Evolutionary conservation across 1,284 basidiomycete species (phyloP).

Genomic region (Tilletia horrida): DNA sequence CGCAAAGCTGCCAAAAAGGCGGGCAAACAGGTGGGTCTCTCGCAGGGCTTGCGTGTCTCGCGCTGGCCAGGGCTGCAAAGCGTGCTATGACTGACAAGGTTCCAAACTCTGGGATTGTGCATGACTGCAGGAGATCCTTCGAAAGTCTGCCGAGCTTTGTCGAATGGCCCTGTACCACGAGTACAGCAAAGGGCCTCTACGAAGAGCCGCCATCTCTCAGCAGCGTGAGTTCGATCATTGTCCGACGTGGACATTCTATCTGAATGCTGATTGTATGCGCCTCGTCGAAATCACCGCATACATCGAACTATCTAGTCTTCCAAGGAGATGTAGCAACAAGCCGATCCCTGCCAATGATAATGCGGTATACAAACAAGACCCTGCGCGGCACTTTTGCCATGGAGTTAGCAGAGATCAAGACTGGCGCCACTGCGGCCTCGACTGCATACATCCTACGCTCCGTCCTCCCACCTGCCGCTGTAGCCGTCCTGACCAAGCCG

Average conservation of each 20-base stretch:
- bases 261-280: background rate
- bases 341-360: slow-evolving; percentile 33
- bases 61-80: no score
- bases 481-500: background rate
- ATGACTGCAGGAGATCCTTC: slow-evolving; percentile 27
- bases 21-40: slow-evolving; percentile 16
- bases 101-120: background rate
- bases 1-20: slow-evolving; percentile 22
- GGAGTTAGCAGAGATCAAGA: slow-evolving; percentile 36
- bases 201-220: slow-evolving; percentile 33
- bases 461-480: slow-evolving; percentile 5
- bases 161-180: slow-evolving; percentile 40
- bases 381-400: slow-evolving; percentile 36
- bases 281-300: background rate
- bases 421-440: background rate
- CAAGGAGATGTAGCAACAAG: slow-evolving; percentile 21
- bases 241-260: background rate
- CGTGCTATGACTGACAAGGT: background rate
- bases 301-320: slow-evolving; percentile 22
- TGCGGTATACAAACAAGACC: slow-evolving; percentile 40
- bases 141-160: slow-evolving; percentile 37
- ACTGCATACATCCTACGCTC: background rate
- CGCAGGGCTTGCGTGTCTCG: no score
- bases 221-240: slow-evolving; percentile 21
- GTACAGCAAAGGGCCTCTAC: slow-evolving; percentile 28